These are phyloP conservation scores for Stropharia rugosoannulata DNA, from an alignment of 768 basidiomycete genomes.

Conservation along the genomic window DNA sequence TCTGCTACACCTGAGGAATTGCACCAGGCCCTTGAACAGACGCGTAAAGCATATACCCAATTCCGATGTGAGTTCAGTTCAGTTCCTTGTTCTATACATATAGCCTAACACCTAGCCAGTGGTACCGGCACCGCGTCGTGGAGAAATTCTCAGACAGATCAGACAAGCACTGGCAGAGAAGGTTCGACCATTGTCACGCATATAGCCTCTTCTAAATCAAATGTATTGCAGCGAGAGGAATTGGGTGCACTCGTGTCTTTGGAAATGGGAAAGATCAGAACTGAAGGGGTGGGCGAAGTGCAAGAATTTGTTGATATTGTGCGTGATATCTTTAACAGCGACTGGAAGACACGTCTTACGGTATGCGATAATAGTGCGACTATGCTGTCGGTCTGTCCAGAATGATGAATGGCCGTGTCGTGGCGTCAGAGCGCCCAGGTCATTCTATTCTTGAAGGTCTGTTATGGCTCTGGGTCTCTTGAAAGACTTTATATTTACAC, in stretches of 20 bases:
- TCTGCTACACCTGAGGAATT: conserved; percentile 77
- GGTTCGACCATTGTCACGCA: conserved; percentile 36
- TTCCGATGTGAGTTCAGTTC: conserved; percentile 52
- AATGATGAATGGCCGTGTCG: conserved; percentile 90
- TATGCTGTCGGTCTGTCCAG: conserved; percentile 91
- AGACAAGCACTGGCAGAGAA: conserved; percentile 78
- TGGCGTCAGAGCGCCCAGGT: conserved; percentile 87
- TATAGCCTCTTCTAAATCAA: conserved; percentile 1
- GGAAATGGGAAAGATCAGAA: conserved; percentile 90
- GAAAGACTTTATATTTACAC: conserved; percentile 15
- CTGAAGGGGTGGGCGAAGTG: conserved; percentile 91
- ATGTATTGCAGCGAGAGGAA: conserved; percentile 55
- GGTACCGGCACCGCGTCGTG: conserved; percentile 84
- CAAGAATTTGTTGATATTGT: conserved; percentile 96
- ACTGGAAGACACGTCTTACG: not conserved
- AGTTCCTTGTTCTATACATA: not conserved
- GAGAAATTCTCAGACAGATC: conserved; percentile 87
- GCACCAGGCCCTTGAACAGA: conserved; percentile 60
- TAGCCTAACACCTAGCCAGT: conserved; percentile 21
- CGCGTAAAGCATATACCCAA: conserved; percentile 68
- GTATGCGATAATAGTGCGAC: conserved; percentile 63
- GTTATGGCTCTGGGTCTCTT: conserved; percentile 12
- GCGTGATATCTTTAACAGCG: conserved; percentile 29
- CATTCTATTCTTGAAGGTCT: conserved; percentile 89
- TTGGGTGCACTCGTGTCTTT: conserved; percentile 83